Evolutionary conservation across 2,329 filamentous ascomycete species (phyloP).

Genomic region (Ascochyta viciae-villosae): DNA sequence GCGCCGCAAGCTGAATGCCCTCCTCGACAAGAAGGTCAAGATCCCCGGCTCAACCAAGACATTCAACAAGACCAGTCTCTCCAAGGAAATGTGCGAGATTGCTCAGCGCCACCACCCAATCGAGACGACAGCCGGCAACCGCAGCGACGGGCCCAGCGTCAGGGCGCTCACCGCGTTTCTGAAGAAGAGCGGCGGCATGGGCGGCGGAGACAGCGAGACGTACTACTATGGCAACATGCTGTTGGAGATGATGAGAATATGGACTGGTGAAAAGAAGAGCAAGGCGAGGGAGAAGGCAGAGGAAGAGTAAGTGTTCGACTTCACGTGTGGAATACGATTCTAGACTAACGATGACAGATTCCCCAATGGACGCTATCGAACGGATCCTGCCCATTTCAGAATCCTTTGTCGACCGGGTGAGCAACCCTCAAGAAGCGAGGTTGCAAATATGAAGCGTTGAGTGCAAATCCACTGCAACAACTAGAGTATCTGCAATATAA

Average conservation of each 20-base stretch:
- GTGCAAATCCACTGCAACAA: neutral
- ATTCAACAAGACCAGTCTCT: constrained; percentile 23
- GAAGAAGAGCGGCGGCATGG: constrained; percentile 25
- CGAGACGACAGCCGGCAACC: constrained; percentile 1
- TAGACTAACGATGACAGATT: neutral
- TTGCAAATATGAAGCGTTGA: neutral
- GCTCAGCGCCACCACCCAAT: constrained; percentile 18
- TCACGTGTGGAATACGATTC: neutral
- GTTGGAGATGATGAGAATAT: constrained; percentile 28
- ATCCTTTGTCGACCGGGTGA: neutral
- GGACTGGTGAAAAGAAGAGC: constrained; percentile 30
- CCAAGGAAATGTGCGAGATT: constrained; percentile 16
- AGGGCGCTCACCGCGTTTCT: constrained; percentile 19
- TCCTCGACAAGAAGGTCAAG: constrained; percentile 21
- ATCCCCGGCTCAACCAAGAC: constrained; percentile 20
- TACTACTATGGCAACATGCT: constrained; percentile 31
- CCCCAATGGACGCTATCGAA: neutral
- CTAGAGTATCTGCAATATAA: too few species aligned
- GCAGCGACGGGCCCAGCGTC: constrained; percentile 13
- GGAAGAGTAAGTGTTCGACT: constrained; percentile 17
- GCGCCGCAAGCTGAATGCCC: constrained; percentile 24
- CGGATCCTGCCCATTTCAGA: neutral
- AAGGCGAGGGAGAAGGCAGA: constrained; percentile 23
- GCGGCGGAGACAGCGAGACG: constrained; percentile 22
- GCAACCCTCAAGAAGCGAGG: neutral